phyloP scores from a whole-genome alignment of 1,284 basidiomycete species.

The Ceratobasidium sp. region DNA sequence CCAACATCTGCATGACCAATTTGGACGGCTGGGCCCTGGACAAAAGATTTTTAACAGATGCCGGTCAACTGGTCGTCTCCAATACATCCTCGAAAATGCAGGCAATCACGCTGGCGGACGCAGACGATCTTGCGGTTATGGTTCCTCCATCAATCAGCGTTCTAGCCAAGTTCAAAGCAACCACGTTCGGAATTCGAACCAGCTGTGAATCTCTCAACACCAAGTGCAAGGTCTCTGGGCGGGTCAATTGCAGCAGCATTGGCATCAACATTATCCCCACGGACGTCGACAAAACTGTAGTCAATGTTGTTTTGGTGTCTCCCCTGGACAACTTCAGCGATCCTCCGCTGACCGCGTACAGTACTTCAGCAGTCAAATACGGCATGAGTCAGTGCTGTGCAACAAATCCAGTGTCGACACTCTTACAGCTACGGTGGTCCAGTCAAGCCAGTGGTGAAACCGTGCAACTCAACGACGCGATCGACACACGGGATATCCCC shows the following conservation, averaged over 20 bases:
- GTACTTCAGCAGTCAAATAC: background rate
- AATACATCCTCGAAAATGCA: background rate
- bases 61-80: background rate
- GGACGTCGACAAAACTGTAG: background rate
- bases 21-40: background rate
- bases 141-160: background rate
- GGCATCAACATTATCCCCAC: background rate
- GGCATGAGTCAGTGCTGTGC: background rate
- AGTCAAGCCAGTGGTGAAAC: background rate
- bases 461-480: background rate
- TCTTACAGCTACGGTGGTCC: background rate
- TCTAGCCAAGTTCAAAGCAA: constrained; percentile 7
- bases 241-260: background rate
- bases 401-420: background rate
- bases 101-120: constrained; percentile 1
- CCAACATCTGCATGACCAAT: background rate
- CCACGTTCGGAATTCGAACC: constrained; percentile 7
- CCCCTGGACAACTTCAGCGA: background rate
- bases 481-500: background rate
- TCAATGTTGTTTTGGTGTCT: background rate
- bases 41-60: background rate
- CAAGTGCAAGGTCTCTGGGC: background rate
- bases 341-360: background rate
- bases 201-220: background rate
- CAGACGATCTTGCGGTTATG: background rate